Conservation (phyloP, 1,284 basidiomycete genomes). For the Fomes fomentarius region DNA sequence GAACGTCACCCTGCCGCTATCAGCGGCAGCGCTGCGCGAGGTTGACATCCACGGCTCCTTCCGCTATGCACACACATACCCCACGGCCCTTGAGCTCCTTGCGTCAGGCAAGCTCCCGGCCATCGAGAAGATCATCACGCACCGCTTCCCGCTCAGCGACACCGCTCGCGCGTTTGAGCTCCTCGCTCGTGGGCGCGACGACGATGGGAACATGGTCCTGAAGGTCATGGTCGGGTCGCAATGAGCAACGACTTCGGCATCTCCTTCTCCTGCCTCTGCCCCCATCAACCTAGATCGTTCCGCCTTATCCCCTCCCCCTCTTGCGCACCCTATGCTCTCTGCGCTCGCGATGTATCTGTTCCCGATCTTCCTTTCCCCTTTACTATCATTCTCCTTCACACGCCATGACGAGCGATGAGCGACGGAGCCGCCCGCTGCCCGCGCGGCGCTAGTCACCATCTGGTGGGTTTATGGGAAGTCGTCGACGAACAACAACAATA, state of each 20-base stretch:
- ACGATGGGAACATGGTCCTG: constrained; percentile 78
- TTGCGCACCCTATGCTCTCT: background rate
- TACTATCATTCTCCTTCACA: background rate
- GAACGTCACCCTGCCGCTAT: constrained; percentile 82
- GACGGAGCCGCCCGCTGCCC: constrained; percentile 13
- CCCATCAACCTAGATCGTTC: background rate
- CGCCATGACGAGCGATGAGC: constrained; percentile 13
- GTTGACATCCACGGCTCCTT: constrained; percentile 95
- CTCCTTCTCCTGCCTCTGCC: constrained; percentile 7
- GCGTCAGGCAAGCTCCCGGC: constrained; percentile 62
- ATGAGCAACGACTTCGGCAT: constrained; percentile 12
- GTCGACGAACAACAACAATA: too few species aligned
- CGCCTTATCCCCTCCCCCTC: background rate
- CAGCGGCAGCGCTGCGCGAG: constrained; percentile 83
- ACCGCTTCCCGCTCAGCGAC: constrained; percentile 71
- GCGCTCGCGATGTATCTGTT: background rate
- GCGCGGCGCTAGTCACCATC: constrained; percentile 3
- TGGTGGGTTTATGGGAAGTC: constrained; percentile 1
- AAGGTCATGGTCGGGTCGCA: constrained; percentile 77
- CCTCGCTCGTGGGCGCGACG: constrained; percentile 75
- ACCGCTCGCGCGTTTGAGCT: constrained; percentile 80
- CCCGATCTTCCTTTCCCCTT: too few species aligned
- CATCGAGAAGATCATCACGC: constrained; percentile 80
- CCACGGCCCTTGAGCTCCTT: constrained; percentile 80
- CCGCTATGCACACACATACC: constrained; percentile 88